Base-by-base conservation (phyloP, 2,329 filamentous ascomycete species). In the Talaromyces sp. region DNA sequence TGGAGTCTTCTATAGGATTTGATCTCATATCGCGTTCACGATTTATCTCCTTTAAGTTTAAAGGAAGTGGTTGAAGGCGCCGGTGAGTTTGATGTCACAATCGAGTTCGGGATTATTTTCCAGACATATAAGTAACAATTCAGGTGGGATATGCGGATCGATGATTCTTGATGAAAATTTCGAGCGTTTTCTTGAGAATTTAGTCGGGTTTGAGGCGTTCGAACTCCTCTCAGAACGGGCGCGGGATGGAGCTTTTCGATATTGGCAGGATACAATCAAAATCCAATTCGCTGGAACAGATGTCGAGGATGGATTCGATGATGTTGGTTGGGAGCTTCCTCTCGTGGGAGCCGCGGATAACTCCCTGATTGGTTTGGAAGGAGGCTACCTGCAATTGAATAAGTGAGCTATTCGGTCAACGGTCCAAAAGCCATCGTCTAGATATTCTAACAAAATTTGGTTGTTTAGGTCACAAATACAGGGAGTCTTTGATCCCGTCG, bases 181-280 rank as follows among this genome's bases (percentile, higher is more conserved):
- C 19, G 68, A 73, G 27, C 60, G 67, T 9, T 69, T 71, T 14
- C 60, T 77, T 8, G 52, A 68, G 10, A 39, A 72, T 1, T 66
- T 69, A 5, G 68, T 79, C 22, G 75, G 75, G 0, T 49, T 70
- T n/a, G 60, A 69, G 16, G 62, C 64, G 13, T 73, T 72, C 58
- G 73, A 73, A 3, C 69, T 70, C 0, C 67, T 81, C 0, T 45
- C 70, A 3, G 68, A 70, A 9, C 67, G 62, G 8, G 66, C 56
- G 52, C 65, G 73, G 62, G 66, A 75, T 58, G 68, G 70, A 66
- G 73, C 74, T 0, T 60, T 74, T 7, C 57, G 68, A 0, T 66
- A 74, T 31, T 79, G 79, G 70, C 74, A 75, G 58, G 69, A 70
- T 9, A 61, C 65, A 10, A 69, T 76, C 16, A 79, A 77, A 60